Conservation (phyloP, 257 asterid genomes). For the Solanum dulcamara region DNA sequence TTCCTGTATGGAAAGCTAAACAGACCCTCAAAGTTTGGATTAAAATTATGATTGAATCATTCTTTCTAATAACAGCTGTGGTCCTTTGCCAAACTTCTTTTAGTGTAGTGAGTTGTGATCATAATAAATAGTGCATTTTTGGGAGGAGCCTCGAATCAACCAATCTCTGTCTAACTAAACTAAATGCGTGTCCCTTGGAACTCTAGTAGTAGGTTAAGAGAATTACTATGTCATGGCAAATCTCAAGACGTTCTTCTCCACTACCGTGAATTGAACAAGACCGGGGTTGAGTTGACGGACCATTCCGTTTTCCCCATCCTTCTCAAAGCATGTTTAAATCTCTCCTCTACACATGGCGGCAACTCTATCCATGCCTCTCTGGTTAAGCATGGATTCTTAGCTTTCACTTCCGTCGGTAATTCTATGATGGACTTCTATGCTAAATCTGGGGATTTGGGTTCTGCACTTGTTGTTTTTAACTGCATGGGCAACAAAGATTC, state of each 20-base stretch:
- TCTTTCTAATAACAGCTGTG: neutral
- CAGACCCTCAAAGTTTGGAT: neutral
- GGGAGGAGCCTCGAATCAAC: neutral
- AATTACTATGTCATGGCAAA: conserved; percentile 30
- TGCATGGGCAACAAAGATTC: conserved; percentile 44
- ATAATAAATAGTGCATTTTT: neutral
- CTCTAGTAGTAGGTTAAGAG: conserved; percentile 28
- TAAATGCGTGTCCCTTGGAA: conserved; percentile 31
- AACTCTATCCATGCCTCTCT: conserved; percentile 47
- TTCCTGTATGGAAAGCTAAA: neutral
- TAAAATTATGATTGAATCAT: neutral
- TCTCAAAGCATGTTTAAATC: conserved; percentile 48
- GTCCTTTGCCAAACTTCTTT: neutral
- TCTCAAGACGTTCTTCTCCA: conserved; percentile 44
- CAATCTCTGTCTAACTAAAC: neutral
- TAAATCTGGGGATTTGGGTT: conserved; percentile 45
- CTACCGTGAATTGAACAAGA: conserved; percentile 26
- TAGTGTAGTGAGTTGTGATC: neutral
- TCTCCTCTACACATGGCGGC: conserved; percentile 23
- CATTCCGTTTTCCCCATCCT: conserved; percentile 48
- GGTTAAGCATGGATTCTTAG: conserved; percentile 54
- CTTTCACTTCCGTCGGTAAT: conserved; percentile 48
- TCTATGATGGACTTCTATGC: conserved; percentile 65
- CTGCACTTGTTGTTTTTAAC: conserved; percentile 35
- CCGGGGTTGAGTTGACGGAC: conserved; percentile 33